Evolutionary conservation across 1,139 yeast species (phyloP), one percentile per base, ranked within the genome.

Genomic region (Zygosaccharomyces pseudobailii): DNA sequence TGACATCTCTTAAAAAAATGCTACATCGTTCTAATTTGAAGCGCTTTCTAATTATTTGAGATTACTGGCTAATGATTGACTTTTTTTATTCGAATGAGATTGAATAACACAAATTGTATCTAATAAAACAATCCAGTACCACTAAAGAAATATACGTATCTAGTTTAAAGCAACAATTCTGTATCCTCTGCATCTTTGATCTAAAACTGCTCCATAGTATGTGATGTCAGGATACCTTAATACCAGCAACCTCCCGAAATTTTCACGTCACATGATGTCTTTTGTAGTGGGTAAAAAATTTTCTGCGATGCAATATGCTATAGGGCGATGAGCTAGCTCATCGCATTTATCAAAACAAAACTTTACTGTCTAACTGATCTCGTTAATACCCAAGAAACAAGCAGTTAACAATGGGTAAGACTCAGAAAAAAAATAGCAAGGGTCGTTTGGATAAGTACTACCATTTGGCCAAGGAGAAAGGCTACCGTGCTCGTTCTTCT

Each of bases 371-470:
- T 30, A n/a, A 30, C 27, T 27, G n/a, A 23, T 19, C 21, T 22
- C 13, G 9, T 17, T 22, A 20, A 28, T 13, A 9, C 9, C 25
- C 20, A 17, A 6, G 34, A 6, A 7, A 5, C 21, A 19, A 22
- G 21, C 3, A 13, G 17, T n/a, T 3, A 17, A 23, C 20, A 13
- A 85, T 86, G 95, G 97, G 96, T 71, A 89, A 84, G 71, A 82
- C 92, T 40, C 97, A 92, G 66, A 92, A 92, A 80, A 92, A 92
- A 73, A 85, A 87, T 68, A 88, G 96, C 70, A 92, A 92, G 77
- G 98, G 98, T 75, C 97, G 98, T 82, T 84, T 92, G 69, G 98
- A 92, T 75, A 85, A 92, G 62, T 92, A 92, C 84, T 92, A 92
- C 70, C 86, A 80, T 68, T 79, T 92, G 43, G 98, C 98, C 35